Base-by-base conservation (phyloP, 169 alveolate genomes). In the Cryptosporidium andersoni region DNA sequence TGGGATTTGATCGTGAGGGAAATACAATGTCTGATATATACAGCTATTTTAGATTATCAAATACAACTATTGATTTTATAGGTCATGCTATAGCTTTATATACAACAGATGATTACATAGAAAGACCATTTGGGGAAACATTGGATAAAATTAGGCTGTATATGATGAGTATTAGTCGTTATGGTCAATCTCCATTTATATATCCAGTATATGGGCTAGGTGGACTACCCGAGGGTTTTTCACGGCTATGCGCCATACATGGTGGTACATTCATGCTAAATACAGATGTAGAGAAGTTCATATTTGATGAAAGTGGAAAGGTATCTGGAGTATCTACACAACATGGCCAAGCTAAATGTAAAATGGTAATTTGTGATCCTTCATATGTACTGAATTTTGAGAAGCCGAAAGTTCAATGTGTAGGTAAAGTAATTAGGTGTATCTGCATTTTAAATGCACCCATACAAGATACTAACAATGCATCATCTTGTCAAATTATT, bases 161-260 rank as follows among this genome's bases (percentile, higher is more conserved):
- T 90, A 94, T 96, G 95, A 95, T 94, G 64, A 95, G 98, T 51
- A 89, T 96, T 81, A 96, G 97, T 81, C 95, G 98, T 80, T 96
- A 97, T 88, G 99, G 99, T 34, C 94, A 96, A 64, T 94, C 98
- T 25, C 99, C 99, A 43, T 98, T 98, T 93, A 97, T 98, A 56
- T 98, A 98, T 81, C 99, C 99, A 6, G 92, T 97, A 36, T 98
- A 97, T 89, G 99, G 99, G 7, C 95, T 98, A 5, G 99, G 99
- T 48, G 98, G 99, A n/a, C 94, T 97, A 39, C 99, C 99, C 8
- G 99, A 97, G 90, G 98, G 99, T 43, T 96, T 95, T 91, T 94
- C 98, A 37, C 89, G 99, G 88, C 89, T 95, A 88, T 95, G 98
- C 81, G 99, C 99, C 80, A 94, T 98, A 63, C 95, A 97, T 89